Conservation (phyloP, 2,329 filamentous ascomycete species). For the Knufia petricola region DNA sequence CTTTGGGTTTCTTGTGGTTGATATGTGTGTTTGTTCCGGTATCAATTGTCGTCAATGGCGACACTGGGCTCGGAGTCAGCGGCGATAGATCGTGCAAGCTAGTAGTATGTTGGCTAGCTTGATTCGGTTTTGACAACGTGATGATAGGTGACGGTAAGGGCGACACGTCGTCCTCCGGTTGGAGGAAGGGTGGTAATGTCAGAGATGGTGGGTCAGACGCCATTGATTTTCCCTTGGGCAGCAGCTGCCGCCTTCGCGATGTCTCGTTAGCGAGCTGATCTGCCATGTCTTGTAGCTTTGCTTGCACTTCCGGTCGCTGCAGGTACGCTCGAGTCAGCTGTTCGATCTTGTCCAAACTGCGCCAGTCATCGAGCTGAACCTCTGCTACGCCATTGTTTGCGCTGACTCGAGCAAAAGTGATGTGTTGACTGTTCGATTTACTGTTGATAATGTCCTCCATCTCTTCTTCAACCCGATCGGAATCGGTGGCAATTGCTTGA, state of each 20-base stretch:
- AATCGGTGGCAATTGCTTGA: constrained; percentile 18
- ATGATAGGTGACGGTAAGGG: constrained; percentile 1
- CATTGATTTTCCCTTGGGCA: neutral
- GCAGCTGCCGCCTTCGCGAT: neutral
- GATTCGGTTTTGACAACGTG: neutral
- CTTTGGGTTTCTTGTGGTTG: too few species aligned
- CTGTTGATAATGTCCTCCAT: constrained; percentile 14
- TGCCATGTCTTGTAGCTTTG: constrained; percentile 10
- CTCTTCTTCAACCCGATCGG: constrained; percentile 12
- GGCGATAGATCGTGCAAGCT: neutral
- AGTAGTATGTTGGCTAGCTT: neutral
- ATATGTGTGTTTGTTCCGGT: neutral
- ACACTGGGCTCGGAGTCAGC: neutral
- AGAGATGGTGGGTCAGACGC: neutral
- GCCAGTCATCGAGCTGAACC: constrained; percentile 19
- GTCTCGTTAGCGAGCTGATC: constrained; percentile 13
- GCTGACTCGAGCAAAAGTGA: constrained; percentile 18
- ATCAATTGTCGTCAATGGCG: neutral
- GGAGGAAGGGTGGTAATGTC: neutral
- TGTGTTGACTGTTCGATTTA: constrained; percentile 11
- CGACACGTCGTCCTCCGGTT: neutral
- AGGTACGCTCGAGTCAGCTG: constrained; percentile 15
- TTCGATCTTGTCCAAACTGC: constrained; percentile 13
- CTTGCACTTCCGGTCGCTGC: constrained; percentile 11
- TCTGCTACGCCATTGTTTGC: constrained; percentile 18